Evolutionary conservation across 2,329 filamentous ascomycete genomes (phyloP).

Genomic region (Basipetospora sp.): DNA sequence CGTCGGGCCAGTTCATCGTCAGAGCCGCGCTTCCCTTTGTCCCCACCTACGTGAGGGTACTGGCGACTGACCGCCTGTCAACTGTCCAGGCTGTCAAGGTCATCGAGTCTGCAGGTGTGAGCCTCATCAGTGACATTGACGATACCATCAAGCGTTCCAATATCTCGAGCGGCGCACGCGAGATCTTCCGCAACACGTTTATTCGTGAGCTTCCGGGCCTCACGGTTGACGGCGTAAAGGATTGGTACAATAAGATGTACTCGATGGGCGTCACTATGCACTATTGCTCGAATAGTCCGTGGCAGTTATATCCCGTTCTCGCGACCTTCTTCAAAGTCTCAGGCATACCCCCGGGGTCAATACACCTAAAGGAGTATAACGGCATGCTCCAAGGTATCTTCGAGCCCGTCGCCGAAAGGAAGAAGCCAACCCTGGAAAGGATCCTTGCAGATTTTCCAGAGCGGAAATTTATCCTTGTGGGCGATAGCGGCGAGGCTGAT

Average conservation of each 20-base stretch:
- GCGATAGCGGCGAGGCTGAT: constrained; percentile 92
- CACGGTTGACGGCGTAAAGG: constrained; percentile 70
- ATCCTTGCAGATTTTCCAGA: constrained; percentile 82
- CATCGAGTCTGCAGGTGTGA: constrained; percentile 66
- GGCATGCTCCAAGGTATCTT: constrained; percentile 98
- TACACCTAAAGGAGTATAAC: constrained; percentile 90
- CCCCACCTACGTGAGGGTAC: constrained; percentile 73
- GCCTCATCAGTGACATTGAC: constrained; percentile 92
- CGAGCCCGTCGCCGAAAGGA: constrained; percentile 88
- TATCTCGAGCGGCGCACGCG: constrained; percentile 70
- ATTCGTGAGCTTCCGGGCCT: constrained; percentile 71
- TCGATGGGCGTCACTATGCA: constrained; percentile 76
- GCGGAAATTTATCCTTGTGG: constrained; percentile 73
- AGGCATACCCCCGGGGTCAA: constrained; percentile 70
- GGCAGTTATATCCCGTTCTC: constrained; percentile 88
- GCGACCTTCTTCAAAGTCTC: constrained; percentile 71
- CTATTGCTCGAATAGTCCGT: constrained; percentile 98
- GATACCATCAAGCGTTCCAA: constrained; percentile 95
- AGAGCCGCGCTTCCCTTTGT: constrained; percentile 75
- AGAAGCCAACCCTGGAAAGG: constrained; percentile 73
- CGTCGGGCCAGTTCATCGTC: constrained; percentile 73
- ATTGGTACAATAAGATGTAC: constrained; percentile 73
- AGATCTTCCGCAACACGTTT: constrained; percentile 94
- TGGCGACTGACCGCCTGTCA: constrained; percentile 75
- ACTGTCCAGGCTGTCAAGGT: constrained; percentile 64